Percentiles rank a stretch among this genome's conserved stretches.
These are phyloP conservation scores for Salix caprea DNA, from an alignment of 345 rosid genomes.

Conservation along the genomic window DNA sequence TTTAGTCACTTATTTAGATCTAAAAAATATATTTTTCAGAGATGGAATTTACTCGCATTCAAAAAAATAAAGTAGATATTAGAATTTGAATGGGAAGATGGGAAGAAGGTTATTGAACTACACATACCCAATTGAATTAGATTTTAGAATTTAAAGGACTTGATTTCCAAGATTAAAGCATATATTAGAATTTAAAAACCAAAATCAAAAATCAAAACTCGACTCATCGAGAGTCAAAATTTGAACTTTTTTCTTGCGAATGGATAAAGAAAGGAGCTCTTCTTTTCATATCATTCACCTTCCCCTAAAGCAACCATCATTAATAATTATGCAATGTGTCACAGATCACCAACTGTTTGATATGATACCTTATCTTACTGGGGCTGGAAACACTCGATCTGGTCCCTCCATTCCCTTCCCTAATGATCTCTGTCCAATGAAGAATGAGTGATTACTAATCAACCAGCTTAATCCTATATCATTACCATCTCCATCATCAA, in stretches of 20 bases:
- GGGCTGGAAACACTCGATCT: background rate
- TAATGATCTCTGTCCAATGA: background rate
- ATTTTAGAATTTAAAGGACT: too few relatives aligned
- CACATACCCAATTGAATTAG: too few relatives aligned
- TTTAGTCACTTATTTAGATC: rapidly evolving
- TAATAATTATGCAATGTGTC: background rate
- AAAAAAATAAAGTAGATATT: too few relatives aligned
- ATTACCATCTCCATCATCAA: background rate
- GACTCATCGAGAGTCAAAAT: too few relatives aligned
- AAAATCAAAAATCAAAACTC: too few relatives aligned
- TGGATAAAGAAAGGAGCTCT: background rate
- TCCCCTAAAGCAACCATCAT: background rate
- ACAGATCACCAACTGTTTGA: background rate
- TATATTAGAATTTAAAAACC: too few relatives aligned
- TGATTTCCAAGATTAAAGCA: too few relatives aligned
- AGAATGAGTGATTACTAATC: background rate
- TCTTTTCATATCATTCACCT: background rate
- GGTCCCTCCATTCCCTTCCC: background rate
- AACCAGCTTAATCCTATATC: background rate
- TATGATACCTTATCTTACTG: background rate
- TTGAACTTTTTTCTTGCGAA: background rate
- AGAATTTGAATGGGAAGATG: too few relatives aligned
- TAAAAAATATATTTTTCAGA: too few relatives aligned
- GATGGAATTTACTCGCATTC: too few relatives aligned
- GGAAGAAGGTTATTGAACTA: too few relatives aligned